Evolutionary conservation across 2,329 filamentous ascomycete genomes (phyloP), one percentile per base, ranked within the genome.

Genomic region (Lasiodiplodia citricola): DNA sequence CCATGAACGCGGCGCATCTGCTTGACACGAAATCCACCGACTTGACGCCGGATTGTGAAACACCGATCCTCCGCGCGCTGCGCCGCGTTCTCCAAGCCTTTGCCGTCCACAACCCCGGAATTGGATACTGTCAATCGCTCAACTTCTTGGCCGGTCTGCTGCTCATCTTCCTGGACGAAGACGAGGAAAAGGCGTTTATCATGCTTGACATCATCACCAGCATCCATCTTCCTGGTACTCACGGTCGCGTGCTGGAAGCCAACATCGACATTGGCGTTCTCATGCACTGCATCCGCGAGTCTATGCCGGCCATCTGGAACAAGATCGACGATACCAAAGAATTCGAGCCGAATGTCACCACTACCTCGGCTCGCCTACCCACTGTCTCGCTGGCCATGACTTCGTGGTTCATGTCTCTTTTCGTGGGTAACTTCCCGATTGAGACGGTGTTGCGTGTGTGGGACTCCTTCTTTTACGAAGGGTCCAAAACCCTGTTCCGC

Each of bases 371-470:
- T 63, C 80, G 91, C 4, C 86, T 97, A 13, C 95, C 95, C 0
- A 94, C 95, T 14, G 95, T 98, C 72, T 96, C 93, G 0, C 86
- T 98, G 5, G 96, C 94, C 73, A 93, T 96, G 80, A 97, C 94
- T 11, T 92, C 94, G 4, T 98, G 95, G 95, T 96, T 98, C 80
- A 97, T 98, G 95, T 96, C 92, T 60, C 92, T 96, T 74, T 97
- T 96, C 79, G 96, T 97, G 70, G 94, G 94, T 66, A 97, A 93
- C 0, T 83, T 98, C 21, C 95, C 95, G 2, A 94, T 97, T 70
- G 95, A 98, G 81, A 93, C 91, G 21, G 95, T 94, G 0, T 86
- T 97, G 21, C 91, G 95, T 8, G 93, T 97, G 1, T 98, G 95
- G 95, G 95, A 98, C 74, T 89, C 93, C 1, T 94, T 98, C 77